These are phyloP conservation scores for Ogataea pini DNA, from an alignment of 805 yeast genomes.

Conservation along the genomic window DNA sequence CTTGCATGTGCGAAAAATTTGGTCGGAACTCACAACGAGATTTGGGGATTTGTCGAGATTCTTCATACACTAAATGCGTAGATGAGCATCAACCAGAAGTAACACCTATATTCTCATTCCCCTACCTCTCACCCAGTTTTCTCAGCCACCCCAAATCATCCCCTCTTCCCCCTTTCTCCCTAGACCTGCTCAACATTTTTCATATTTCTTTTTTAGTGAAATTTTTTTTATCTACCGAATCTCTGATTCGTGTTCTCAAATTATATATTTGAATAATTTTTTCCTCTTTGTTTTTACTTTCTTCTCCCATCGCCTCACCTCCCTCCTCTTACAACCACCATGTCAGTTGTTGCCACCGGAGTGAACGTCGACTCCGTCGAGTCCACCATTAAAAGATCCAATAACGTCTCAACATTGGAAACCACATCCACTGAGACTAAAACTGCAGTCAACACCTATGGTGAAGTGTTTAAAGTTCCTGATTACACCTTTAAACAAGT, in stretches of 20 bases:
- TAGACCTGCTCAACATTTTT: too few species aligned
- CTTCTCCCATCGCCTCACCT: not conserved
- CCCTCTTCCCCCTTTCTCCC: too few species aligned
- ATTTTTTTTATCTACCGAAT: conserved; percentile 1
- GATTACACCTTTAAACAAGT: conserved; percentile 61
- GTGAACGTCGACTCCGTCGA: conserved; percentile 3
- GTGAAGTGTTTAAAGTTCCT: conserved; percentile 59
- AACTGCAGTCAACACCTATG: conserved; percentile 51
- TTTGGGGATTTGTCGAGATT: too few species aligned
- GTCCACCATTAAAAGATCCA: conserved; percentile 16
- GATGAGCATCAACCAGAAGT: too few species aligned
- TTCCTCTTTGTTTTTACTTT: conserved; percentile 1
- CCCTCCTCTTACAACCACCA: not conserved
- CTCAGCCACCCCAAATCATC: too few species aligned
- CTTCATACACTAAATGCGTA: too few species aligned
- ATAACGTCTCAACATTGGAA: conserved; percentile 28
- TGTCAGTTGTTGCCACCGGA: conserved; percentile 20
- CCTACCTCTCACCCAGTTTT: too few species aligned
- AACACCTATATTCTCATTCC: too few species aligned
- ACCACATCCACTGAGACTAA: conserved; percentile 8
- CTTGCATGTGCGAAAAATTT: too few species aligned
- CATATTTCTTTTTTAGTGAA: not conserved
- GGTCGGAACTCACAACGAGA: too few species aligned
- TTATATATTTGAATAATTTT: not conserved
- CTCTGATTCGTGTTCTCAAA: conserved; percentile 1